Evolutionary conservation across 306 rosid genomes (phyloP).

Genomic region (Ziziphus jujuba): DNA sequence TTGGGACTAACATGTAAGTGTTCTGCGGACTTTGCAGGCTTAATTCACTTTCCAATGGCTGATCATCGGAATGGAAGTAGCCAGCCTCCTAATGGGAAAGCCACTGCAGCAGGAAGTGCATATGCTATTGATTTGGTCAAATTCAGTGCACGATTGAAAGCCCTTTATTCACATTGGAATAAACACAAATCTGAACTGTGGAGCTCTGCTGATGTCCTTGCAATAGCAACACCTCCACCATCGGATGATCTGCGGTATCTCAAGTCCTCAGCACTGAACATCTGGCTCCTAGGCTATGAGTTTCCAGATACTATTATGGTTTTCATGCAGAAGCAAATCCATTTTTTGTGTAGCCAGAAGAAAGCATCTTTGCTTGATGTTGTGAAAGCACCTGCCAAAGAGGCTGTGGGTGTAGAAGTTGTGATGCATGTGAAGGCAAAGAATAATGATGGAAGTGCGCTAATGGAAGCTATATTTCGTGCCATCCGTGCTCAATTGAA

Average conservation of each 20-base stretch:
- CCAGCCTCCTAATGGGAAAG: conserved; percentile 61
- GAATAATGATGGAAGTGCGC: conserved; percentile 69
- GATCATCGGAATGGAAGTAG: conserved; percentile 77
- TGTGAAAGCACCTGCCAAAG: conserved; percentile 64
- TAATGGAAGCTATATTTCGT: conserved; percentile 70
- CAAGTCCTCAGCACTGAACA: conserved; percentile 79
- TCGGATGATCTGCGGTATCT: conserved; percentile 90
- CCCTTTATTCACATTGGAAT: conserved; percentile 69
- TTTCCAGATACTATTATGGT: conserved; percentile 94
- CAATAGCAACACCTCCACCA: conserved; percentile 73
- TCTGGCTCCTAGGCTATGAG: conserved; percentile 89
- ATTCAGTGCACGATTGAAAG: conserved; percentile 59
- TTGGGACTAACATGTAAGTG: not conserved
- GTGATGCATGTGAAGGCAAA: conserved; percentile 75
- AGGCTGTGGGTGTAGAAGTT: conserved; percentile 73
- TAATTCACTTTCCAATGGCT: conserved; percentile 44
- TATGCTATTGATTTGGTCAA: conserved; percentile 65
- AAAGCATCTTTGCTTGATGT: conserved; percentile 77
- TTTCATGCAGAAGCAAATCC: conserved; percentile 75
- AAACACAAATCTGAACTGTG: conserved; percentile 59
- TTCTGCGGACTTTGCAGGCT: conserved; percentile 20
- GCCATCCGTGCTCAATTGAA: conserved; percentile 60
- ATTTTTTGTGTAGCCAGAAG: conserved; percentile 81
- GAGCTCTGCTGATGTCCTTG: conserved; percentile 73
- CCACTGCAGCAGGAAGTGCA: conserved; percentile 44